phyloP scores from a whole-genome alignment of 495 filamentous ascomycete genomes.

The Letharia lupina region DNA sequence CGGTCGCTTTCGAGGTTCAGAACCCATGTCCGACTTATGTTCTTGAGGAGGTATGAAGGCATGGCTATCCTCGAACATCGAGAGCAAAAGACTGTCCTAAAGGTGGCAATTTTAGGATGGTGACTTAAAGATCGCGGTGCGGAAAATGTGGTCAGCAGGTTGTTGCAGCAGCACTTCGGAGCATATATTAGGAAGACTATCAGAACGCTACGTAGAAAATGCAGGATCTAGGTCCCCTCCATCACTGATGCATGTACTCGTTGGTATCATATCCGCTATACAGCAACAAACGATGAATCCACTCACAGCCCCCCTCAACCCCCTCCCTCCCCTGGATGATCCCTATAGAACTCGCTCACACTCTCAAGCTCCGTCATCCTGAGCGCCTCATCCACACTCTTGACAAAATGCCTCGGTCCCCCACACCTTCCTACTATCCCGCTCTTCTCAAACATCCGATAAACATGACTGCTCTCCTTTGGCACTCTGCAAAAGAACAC shows the following conservation, averaged over 20 bases:
- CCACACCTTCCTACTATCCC: slow-evolving; percentile 78
- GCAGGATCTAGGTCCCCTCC: not conserved
- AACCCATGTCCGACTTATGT: no score
- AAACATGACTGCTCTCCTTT: slow-evolving; percentile 51
- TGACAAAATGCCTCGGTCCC: slow-evolving; percentile 67
- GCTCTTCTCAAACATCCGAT: slow-evolving; percentile 61
- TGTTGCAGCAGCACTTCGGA: not conserved
- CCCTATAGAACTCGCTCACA: slow-evolving; percentile 23
- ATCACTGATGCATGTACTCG: not conserved
- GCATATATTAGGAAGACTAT: no score
- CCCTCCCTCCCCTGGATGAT: slow-evolving; percentile 14
- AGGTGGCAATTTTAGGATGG: not conserved
- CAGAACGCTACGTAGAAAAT: not conserved
- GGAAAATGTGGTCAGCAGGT: not conserved
- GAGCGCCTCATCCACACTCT: slow-evolving; percentile 75
- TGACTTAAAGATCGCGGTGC: not conserved
- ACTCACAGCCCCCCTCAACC: not conserved
- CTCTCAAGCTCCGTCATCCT: slow-evolving; percentile 63
- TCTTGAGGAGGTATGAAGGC: no score
- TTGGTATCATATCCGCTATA: slow-evolving; percentile 1
- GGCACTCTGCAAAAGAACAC: slow-evolving; percentile 87
- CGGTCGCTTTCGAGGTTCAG: no score
- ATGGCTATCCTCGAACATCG: no score
- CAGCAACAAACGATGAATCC: not conserved
- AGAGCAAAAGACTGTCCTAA: no score